These are phyloP conservation scores for Sporisorium iseilematis-ciliati DNA, from an alignment of 1,284 basidiomycete species.

Conservation along the genomic window DNA sequence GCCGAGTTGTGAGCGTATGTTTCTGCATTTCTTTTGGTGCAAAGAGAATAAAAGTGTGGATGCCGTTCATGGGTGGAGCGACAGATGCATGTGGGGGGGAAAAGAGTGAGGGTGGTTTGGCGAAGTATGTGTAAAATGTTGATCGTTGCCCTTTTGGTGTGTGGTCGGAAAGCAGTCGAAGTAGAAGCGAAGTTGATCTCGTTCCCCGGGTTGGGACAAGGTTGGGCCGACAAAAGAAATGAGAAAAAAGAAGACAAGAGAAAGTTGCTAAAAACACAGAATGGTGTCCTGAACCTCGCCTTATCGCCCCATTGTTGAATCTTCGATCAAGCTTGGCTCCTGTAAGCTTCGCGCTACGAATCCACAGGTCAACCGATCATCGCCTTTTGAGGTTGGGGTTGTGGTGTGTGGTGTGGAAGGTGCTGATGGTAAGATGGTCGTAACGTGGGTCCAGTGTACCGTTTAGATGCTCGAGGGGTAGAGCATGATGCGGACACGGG, in stretches of 20 bases:
- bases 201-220: slow-evolving; percentile 6
- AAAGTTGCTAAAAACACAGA: slow-evolving; percentile 53
- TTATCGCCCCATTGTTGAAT: not conserved
- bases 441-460: not conserved
- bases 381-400: slow-evolving; percentile 46
- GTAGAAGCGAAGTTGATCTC: slow-evolving; percentile 5
- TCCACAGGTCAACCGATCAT: slow-evolving; percentile 31
- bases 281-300: slow-evolving; percentile 3
- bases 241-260: slow-evolving; percentile 23
- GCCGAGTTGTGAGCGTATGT: slow-evolving; percentile 25
- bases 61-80: slow-evolving; percentile 23
- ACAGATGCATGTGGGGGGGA: slow-evolving; percentile 19
- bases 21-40: slow-evolving; percentile 53
- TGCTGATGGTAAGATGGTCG: slow-evolving; percentile 8
- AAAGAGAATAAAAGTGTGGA: slow-evolving; percentile 20
- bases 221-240: slow-evolving; percentile 42
- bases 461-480: slow-evolving; percentile 64
- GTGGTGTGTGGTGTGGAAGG: slow-evolving; percentile 10
- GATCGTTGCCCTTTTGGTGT: slow-evolving; percentile 16
- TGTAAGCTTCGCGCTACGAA: not conserved
- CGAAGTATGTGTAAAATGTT: slow-evolving; percentile 6
- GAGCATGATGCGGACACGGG: slow-evolving; percentile 90
- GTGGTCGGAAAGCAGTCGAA: not conserved
- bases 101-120: not conserved
- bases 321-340: slow-evolving; percentile 4